Conservation (phyloP, 352 stramenopile species). For the Phytopythium helicoides region DNA sequence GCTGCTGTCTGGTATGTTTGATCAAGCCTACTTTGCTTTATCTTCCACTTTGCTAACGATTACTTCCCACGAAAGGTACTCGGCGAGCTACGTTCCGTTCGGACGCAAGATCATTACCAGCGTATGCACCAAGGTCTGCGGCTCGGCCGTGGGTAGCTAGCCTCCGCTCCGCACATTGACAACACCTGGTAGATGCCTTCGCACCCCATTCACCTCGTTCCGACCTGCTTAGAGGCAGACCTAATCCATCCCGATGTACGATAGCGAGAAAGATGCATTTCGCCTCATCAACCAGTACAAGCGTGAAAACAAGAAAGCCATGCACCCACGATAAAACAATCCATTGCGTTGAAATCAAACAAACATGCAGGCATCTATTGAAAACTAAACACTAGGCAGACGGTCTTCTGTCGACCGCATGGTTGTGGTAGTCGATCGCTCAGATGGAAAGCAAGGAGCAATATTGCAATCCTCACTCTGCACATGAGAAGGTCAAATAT, state of each 20-base stretch:
- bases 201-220: no score
- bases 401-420: not conserved
- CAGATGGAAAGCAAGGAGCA: not conserved
- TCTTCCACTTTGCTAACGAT: not conserved
- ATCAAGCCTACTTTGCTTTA: no score
- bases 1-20: constrained; percentile 67
- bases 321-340: no score
- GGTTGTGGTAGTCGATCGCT: not conserved
- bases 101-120: constrained; percentile 75
- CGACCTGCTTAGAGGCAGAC: no score
- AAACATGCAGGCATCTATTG: no score
- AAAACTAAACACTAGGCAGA: not conserved
- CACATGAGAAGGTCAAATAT: not conserved
- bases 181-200: no score
- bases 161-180: not conserved
- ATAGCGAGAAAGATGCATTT: no score
- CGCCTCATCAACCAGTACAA: no score
- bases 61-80: constrained; percentile 47
- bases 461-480: not conserved
- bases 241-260: no score
- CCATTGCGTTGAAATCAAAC: no score
- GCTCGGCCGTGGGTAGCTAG: constrained; percentile 14
- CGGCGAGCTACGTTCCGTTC: constrained; percentile 82
- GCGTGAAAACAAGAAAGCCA: no score
- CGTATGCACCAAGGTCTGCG: constrained; percentile 67